phyloP scores from a whole-genome alignment of 805 yeast species.

The Teunomyces pallodes region DNA sequence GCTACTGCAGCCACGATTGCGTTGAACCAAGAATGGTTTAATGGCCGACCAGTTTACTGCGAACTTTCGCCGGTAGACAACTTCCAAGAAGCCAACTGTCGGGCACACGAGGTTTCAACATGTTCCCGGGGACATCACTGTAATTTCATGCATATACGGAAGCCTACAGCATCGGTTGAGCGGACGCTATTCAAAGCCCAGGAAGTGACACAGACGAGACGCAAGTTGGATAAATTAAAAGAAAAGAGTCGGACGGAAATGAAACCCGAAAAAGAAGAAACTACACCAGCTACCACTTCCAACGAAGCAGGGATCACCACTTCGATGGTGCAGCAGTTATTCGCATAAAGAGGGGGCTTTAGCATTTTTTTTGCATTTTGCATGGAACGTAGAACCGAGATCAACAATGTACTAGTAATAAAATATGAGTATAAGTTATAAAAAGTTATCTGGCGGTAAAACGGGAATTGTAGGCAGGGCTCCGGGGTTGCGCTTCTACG shows the following conservation, averaged over 20 bases:
- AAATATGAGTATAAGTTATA: too few relatives aligned
- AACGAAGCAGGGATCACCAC: conserved; percentile 6
- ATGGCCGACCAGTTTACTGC: conserved; percentile 72
- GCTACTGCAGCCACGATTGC: conserved; percentile 60
- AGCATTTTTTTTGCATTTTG: too few relatives aligned
- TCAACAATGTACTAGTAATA: too few relatives aligned
- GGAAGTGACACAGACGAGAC: conserved; percentile 24
- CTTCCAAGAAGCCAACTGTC: conserved; percentile 71
- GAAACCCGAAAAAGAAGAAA: background rate
- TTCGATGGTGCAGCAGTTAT: conserved; percentile 16
- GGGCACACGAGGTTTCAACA: conserved; percentile 57
- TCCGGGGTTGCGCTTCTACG: background rate
- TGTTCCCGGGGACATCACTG: conserved; percentile 85
- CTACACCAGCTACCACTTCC: background rate
- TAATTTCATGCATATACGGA: conserved; percentile 78
- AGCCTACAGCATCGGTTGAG: conserved; percentile 47
- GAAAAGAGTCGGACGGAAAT: conserved; percentile 5
- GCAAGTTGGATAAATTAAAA: conserved; percentile 12
- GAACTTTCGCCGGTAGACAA: conserved; percentile 74
- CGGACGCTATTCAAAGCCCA: conserved; percentile 40
- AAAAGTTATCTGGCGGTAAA: too few relatives aligned
- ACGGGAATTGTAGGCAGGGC: background rate
- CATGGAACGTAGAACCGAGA: too few relatives aligned
- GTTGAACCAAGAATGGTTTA: conserved; percentile 81
- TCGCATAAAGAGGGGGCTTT: conserved; percentile 8